These are phyloP conservation scores for Xylaria sp. DNA, from an alignment of 2,329 filamentous ascomycete species.

Conservation along the genomic window DNA sequence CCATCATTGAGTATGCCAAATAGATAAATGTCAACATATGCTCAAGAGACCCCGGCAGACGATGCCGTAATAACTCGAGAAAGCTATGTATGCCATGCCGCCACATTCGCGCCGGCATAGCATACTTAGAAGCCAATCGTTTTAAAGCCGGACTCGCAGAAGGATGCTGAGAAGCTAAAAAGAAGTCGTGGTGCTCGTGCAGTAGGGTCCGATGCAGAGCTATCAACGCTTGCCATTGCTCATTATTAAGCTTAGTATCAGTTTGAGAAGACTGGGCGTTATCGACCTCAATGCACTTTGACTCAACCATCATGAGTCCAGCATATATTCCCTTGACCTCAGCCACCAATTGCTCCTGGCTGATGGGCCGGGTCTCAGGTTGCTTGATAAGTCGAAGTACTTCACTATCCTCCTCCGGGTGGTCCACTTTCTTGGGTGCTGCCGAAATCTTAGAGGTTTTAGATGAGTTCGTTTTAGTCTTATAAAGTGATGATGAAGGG, in stretches of 20 bases:
- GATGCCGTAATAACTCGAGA: slow-evolving; percentile 78
- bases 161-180: slow-evolving; percentile 87
- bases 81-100: slow-evolving; percentile 89
- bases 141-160: slow-evolving; percentile 75
- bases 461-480: slow-evolving; percentile 17
- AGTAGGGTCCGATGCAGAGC: slow-evolving; percentile 82
- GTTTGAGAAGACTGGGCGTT: slow-evolving; percentile 64
- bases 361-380: slow-evolving; percentile 66
- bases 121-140: slow-evolving; percentile 80
- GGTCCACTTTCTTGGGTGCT: slow-evolving; percentile 34
- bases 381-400: slow-evolving; percentile 42
- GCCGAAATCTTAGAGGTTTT: slow-evolving; percentile 19
- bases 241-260: slow-evolving; percentile 62
- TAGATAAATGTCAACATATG: slow-evolving; percentile 95
- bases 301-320: slow-evolving; percentile 86
- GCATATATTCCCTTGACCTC: slow-evolving; percentile 89
- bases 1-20: slow-evolving; percentile 89
- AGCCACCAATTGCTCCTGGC: slow-evolving; percentile 79
- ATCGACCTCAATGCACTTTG: slow-evolving; percentile 87
- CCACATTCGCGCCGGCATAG: slow-evolving; percentile 96
- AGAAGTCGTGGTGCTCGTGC: slow-evolving; percentile 87
- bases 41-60: slow-evolving; percentile 80
- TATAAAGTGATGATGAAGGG: slow-evolving; percentile 27
- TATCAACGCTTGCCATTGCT: slow-evolving; percentile 88
- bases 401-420: slow-evolving; percentile 32